Evolutionary conservation across 441 rosid species (phyloP).

Genomic region (Brassica balearica): DNA sequence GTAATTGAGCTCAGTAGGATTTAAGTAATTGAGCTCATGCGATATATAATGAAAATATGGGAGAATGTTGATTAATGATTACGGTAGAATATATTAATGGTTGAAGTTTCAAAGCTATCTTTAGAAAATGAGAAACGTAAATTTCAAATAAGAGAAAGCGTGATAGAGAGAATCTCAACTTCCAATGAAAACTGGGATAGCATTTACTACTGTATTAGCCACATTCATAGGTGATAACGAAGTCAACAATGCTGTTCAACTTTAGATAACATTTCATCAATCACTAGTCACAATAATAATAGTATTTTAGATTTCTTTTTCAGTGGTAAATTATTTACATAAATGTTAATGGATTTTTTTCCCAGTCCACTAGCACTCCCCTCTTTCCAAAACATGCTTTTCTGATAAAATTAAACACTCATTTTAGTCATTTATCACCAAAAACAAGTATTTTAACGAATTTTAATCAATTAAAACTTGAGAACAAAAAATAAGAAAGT

Average conservation of each 20-base stretch:
- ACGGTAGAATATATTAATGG: background rate
- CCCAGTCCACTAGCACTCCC: background rate
- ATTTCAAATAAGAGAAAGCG: background rate
- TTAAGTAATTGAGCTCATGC: background rate
- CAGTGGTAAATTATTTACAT: background rate
- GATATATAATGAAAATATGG: background rate
- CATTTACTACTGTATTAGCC: slow-evolving; percentile 20
- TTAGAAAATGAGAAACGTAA: background rate
- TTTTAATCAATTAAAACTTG: background rate
- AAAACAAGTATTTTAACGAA: background rate
- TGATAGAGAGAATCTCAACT: slow-evolving; percentile 20
- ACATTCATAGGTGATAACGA: slow-evolving; percentile 10
- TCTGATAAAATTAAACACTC: background rate
- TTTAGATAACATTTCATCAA: slow-evolving; percentile 4
- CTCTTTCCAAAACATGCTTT: background rate
- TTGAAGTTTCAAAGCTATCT: slow-evolving; percentile 10
- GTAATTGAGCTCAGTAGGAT: background rate
- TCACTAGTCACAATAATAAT: background rate
- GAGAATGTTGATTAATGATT: background rate
- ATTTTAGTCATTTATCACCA: background rate
- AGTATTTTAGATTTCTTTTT: background rate
- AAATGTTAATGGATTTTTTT: background rate
- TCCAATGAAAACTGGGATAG: slow-evolving; percentile 23
- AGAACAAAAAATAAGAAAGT: background rate
- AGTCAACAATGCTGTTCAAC: slow-evolving; percentile 21